phyloP scores from a whole-genome alignment of 1,139 yeast species.

The Suzukiozyma palmioleophila region DNA sequence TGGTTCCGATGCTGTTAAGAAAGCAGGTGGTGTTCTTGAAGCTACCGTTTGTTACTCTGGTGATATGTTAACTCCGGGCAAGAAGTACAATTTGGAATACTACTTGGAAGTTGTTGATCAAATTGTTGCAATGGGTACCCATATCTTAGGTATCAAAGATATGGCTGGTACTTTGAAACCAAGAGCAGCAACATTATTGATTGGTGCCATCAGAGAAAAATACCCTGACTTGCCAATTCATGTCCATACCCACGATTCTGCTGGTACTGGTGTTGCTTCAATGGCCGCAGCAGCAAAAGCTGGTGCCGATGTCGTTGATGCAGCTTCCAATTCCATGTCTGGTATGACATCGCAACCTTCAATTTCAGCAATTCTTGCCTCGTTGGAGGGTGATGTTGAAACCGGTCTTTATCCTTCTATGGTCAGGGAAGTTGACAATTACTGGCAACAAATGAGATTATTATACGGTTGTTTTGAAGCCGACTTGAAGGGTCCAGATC shows the following conservation, averaged over 20 bases:
- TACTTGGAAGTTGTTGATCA: conserved; percentile 77
- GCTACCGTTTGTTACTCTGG: conserved; percentile 98
- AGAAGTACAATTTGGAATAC: conserved; percentile 91
- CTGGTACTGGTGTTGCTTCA: conserved; percentile 98
- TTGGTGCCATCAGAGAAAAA: conserved; percentile 75
- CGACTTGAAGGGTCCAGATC: conserved; percentile 98
- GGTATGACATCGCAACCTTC: conserved; percentile 99
- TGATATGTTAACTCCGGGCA: conserved; percentile 92
- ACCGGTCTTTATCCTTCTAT: conserved; percentile 65
- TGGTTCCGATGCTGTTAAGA: conserved; percentile 96
- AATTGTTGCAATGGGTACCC: conserved; percentile 92
- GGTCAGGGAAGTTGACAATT: conserved; percentile 81
- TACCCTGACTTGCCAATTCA: conserved; percentile 95
- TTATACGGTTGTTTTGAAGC: conserved; percentile 97
- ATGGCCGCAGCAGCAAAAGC: conserved; percentile 93
- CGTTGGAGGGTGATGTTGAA: conserved; percentile 80
- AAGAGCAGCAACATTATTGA: conserved; percentile 77
- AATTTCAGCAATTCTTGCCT: conserved; percentile 85
- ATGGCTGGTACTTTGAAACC: conserved; percentile 99
- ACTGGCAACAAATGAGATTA: conserved; percentile 99
- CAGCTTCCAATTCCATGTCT: conserved; percentile 95
- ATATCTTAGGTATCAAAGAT: conserved; percentile 94
- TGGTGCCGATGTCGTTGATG: conserved; percentile 98
- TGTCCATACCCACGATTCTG: conserved; percentile 98
- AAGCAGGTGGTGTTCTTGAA: conserved; percentile 98